Percentiles rank a stretch among this genome's conserved stretches.
phyloP scores from a whole-genome alignment of 345 rosid species.

The Hypericum perforatum region DNA sequence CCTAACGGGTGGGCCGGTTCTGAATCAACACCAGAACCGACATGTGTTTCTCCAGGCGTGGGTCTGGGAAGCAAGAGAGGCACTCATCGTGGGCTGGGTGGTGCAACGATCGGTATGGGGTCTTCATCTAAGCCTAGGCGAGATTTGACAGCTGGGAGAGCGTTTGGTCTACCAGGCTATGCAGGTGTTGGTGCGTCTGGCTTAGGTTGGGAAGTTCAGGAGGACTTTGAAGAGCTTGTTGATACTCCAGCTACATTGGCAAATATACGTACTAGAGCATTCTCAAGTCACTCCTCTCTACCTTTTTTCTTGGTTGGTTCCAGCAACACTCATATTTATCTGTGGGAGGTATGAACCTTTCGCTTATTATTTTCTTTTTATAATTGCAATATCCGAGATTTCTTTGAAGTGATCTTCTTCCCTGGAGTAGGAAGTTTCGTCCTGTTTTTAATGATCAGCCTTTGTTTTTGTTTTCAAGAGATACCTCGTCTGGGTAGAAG shows the following conservation, averaged over 20 bases:
- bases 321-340: slow-evolving; percentile 74
- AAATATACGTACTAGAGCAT: slow-evolving; percentile 61
- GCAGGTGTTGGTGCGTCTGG: slow-evolving; percentile 58
- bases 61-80: slow-evolving; percentile 71
- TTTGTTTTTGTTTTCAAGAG: too few species aligned
- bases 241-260: slow-evolving; percentile 69
- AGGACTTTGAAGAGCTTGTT: slow-evolving; percentile 54
- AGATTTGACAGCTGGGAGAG: slow-evolving; percentile 41
- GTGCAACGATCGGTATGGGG: slow-evolving; percentile 50
- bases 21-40: slow-evolving; percentile 64
- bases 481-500: too few species aligned
- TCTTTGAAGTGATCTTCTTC: too few species aligned
- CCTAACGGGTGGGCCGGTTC: slow-evolving; percentile 79
- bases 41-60: slow-evolving; percentile 58
- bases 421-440: too few species aligned
- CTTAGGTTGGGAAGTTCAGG: slow-evolving; percentile 75
- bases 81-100: slow-evolving; percentile 67
- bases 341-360: slow-evolving; percentile 73
- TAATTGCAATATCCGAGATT: not conserved
- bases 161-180: slow-evolving; percentile 53
- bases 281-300: slow-evolving; percentile 82
- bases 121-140: slow-evolving; percentile 41
- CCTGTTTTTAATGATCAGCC: too few species aligned
- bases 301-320: slow-evolving; percentile 93
- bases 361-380: not conserved